phyloP scores from a whole-genome alignment of 345 rosid genomes.

The Laguncularia racemosa region DNA sequence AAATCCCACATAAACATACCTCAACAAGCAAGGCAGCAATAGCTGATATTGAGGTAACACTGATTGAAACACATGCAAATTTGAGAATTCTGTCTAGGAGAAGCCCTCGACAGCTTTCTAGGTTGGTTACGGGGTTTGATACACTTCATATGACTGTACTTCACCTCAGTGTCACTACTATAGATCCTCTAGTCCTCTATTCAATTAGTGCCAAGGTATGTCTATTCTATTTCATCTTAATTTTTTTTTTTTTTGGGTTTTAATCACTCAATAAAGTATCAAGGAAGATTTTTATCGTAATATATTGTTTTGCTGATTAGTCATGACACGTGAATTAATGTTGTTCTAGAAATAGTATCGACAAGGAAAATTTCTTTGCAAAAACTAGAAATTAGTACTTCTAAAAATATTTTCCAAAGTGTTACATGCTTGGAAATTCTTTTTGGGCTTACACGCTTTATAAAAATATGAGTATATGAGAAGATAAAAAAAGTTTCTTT shows the following conservation, averaged over 20 bases:
- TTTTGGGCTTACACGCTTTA: no score
- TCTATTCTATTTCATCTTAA: neutral
- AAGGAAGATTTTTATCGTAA: no score
- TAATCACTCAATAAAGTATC: no score
- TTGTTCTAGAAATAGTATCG: no score
- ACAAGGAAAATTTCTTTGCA: no score
- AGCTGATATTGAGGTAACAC: constrained; percentile 75
- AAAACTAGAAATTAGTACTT: no score
- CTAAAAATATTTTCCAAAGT: no score
- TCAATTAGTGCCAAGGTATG: constrained; percentile 81
- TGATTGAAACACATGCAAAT: constrained; percentile 83
- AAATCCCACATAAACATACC: constrained; percentile 35
- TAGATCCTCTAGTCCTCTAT: constrained; percentile 50
- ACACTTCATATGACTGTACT: constrained; percentile 61
- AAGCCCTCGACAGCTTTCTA: constrained; percentile 45
- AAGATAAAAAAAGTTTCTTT: no score
- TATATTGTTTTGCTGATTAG: no score
- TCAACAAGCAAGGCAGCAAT: constrained; percentile 36
- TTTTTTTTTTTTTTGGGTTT: neutral
- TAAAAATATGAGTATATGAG: no score
- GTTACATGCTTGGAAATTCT: no score
- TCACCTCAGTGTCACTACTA: constrained; percentile 64
- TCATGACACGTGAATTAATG: no score
- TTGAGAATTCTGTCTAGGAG: constrained; percentile 60
- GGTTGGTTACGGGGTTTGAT: constrained; percentile 49